These are phyloP conservation scores for Elymus sibiricus DNA, from an alignment of 176 grass and related monocot species.

Conservation along the genomic window DNA sequence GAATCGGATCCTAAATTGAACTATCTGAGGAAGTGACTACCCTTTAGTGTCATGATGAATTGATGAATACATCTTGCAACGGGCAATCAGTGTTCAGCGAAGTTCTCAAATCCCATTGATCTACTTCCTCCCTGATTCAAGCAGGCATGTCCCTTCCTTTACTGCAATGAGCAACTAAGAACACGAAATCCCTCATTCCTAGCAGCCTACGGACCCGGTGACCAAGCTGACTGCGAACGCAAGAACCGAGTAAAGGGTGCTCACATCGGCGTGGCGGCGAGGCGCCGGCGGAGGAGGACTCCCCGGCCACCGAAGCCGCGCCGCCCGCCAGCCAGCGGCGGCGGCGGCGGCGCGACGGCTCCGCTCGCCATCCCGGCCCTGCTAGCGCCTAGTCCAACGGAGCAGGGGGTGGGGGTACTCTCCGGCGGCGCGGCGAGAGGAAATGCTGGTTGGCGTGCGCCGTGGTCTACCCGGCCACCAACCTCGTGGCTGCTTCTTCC, in stretches of 20 bases:
- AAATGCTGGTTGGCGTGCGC: conserved; percentile 22
- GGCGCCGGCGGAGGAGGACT: conserved; percentile 12
- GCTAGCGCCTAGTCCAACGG: background rate
- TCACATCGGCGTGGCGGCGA: conserved; percentile 49
- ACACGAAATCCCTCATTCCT: background rate
- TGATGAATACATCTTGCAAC: background rate
- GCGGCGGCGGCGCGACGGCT: conserved; percentile 24
- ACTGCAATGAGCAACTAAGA: background rate
- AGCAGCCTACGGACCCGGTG: background rate
- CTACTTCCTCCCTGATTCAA: background rate
- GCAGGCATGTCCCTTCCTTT: background rate
- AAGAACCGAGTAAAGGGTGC: background rate
- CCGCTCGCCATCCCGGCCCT: conserved; percentile 29
- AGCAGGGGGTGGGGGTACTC: background rate
- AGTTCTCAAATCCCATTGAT: background rate
- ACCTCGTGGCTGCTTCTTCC: background rate
- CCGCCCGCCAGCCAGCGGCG: conserved; percentile 18
- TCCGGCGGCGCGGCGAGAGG: background rate
- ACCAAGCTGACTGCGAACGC: background rate
- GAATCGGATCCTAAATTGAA: conserved; percentile 10
- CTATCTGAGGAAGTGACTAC: background rate
- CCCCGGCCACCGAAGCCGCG: conserved; percentile 3
- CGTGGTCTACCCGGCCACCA: conserved; percentile 12
- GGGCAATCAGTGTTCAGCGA: background rate
- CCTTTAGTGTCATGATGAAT: background rate